phyloP scores from a whole-genome alignment of 2,329 filamentous ascomycete species.

The Sarocladiaceae sp. region DNA sequence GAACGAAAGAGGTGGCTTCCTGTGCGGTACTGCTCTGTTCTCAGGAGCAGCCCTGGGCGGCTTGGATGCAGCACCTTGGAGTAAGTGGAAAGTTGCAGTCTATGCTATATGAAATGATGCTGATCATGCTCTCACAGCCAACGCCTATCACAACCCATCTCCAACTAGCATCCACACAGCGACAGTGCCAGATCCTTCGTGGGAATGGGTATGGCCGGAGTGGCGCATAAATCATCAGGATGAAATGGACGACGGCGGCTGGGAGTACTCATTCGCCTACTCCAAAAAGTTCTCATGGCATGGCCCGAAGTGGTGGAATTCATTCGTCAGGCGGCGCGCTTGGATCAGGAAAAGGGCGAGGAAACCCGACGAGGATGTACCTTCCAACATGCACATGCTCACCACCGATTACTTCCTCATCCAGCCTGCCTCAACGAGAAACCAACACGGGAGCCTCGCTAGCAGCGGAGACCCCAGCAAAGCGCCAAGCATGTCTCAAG shows the following conservation, averaged over 20 bases:
- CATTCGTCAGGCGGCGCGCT: conserved; percentile 81
- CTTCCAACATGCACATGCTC: conserved; percentile 56
- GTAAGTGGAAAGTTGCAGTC: conserved; percentile 19
- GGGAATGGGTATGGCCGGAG: conserved; percentile 77
- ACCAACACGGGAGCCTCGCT: conserved; percentile 25
- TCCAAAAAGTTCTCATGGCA: conserved; percentile 74
- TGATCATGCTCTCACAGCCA: conserved; percentile 37
- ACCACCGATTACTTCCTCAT: conserved; percentile 77
- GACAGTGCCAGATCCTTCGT: conserved; percentile 88
- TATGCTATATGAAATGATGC: background rate
- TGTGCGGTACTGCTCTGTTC: conserved; percentile 88
- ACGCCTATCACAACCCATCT: conserved; percentile 53
- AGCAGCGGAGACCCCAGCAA: conserved; percentile 27
- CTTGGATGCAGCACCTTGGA: conserved; percentile 82
- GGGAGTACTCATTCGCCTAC: conserved; percentile 95
- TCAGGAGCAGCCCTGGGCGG: conserved; percentile 78
- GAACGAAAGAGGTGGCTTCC: conserved; percentile 85
- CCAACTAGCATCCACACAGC: conserved; percentile 71
- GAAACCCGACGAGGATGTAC: conserved; percentile 37
- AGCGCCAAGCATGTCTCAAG: conserved; percentile 27
- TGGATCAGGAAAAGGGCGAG: conserved; percentile 81
- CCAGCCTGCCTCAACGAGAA: conserved; percentile 41
- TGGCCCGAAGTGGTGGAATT: conserved; percentile 85
- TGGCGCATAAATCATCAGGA: conserved; percentile 66
- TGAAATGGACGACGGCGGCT: conserved; percentile 76